A percentile compares a stretch with the other conserved stretches of the same genome.
These are phyloP conservation scores for Deinandra increscens DNA, from an alignment of 129 eudicot genomes.

Conservation along the genomic window DNA sequence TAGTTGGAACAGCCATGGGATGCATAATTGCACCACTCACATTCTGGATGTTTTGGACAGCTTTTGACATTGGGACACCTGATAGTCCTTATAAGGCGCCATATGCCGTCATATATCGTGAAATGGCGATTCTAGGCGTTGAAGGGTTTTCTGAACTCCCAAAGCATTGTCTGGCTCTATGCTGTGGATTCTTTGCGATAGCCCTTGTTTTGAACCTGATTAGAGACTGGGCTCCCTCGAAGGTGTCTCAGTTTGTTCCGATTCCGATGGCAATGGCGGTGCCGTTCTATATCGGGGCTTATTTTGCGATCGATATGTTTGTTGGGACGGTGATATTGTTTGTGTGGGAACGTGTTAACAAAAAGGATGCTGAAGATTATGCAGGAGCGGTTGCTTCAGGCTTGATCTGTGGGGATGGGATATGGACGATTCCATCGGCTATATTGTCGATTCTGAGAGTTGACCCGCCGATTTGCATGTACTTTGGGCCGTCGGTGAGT, in stretches of 20 bases:
- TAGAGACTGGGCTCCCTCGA: constrained; percentile 58
- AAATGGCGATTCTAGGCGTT: constrained; percentile 91
- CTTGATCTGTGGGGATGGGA: constrained; percentile 90
- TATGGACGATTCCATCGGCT: constrained; percentile 94
- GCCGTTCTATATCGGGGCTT: constrained; percentile 89
- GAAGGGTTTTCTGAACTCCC: constrained; percentile 96
- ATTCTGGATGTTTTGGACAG: constrained; percentile 82
- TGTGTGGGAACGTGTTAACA: constrained; percentile 73
- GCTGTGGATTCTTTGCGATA: constrained; percentile 66
- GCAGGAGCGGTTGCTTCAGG: constrained; percentile 96
- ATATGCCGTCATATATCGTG: constrained; percentile 78
- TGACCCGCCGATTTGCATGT: constrained; percentile 90
- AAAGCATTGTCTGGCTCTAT: constrained; percentile 67
- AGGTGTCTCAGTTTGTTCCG: constrained; percentile 60
- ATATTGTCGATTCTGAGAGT: constrained; percentile 72
- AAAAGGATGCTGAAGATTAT: constrained; percentile 72
- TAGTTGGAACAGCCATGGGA: constrained; percentile 91
- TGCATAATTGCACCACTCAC: constrained; percentile 85
- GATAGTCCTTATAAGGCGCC: constrained; percentile 96
- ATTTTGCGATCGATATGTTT: constrained; percentile 95
- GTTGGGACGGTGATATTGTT: constrained; percentile 83
- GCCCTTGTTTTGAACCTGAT: constrained; percentile 63
- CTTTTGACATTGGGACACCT: constrained; percentile 82
- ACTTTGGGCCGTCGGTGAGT: constrained; percentile 54
- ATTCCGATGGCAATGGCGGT: constrained; percentile 99